Evolutionary conservation across 768 basidiomycete genomes (phyloP), one percentile per base, ranked within the genome.

Genomic region (Trametes villosa): DNA sequence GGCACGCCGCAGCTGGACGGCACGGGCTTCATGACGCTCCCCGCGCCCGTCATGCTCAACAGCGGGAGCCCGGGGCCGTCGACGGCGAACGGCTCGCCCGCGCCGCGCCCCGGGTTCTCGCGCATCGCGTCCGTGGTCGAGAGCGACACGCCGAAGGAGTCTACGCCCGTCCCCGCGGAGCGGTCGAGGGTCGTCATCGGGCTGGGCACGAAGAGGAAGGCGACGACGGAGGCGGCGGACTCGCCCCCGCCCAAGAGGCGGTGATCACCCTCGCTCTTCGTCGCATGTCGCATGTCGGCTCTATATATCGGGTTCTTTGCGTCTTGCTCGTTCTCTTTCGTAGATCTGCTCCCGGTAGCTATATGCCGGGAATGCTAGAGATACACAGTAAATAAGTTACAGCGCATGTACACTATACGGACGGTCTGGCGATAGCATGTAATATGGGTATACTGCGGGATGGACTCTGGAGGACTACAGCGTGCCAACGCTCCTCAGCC

Each of bases 131-230:
- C 83, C 9, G 74, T 79, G 36, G 74, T 85, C 31, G 78, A 86
- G 34, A 76, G 79, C 7, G 78, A 79, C 0, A 70, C 77, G 26
- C 76, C 79, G 24, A 67, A 73, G 36, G 70, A 69, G 34, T 83
- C 83, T 9, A 87, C 87, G 0, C 84, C 88, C 22, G 85, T 81
- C 22, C 76, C 83, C 1, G 76, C 76, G 1, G 91, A 93, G 69
- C 81, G 91, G 52, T 82, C 85, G 31, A 94, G 86, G 73, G 84
- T 94, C 42, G 83, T 85, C 6, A 86, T 94, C 71, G 90, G 90
- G 12, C 83, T 94, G 70, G 87, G 87, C 33, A 76, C 80, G 46
- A 95, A 95, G 79, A 79, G 93, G 68, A 94, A 94, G 71, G 90
- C 89, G 4, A 83, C 74, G 1, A 88, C 88, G 31, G 91, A 92